Evolutionary conservation across 139 green algal species (phyloP), one percentile per base, ranked within the genome.

Genomic region (Chlamydomonas sp.): DNA sequence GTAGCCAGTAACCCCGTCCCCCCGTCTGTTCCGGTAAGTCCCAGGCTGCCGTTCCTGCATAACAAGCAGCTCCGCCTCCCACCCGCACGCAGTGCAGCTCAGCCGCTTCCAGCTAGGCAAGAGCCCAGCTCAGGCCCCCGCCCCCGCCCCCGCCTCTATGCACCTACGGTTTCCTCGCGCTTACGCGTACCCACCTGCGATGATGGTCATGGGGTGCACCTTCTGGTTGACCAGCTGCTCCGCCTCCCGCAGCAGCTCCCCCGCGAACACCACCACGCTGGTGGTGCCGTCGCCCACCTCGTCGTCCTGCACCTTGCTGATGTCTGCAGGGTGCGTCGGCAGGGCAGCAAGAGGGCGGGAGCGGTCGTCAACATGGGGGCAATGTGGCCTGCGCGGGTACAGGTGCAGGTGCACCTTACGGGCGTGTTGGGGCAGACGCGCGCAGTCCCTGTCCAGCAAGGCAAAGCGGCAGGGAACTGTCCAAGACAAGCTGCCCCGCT

Each of bases 261-360:
- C 98, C 14, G 98, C 97, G 83, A 99, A 92, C 64, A 99, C 98
- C 62, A 99, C 98, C 63, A 99, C 98, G 0, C 92, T 97, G 1
- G 98, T 99, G 18, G 98, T 99, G 78, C 98, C 98, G 92, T 99
- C 98, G 5, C 98, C 98, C 60, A 99, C 98, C 91, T 99, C 97
- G 84, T 99, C 98, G 84, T 99, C 98, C 91, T 99, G 98, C 57
- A 97, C 95, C 90, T 98, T 98, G 69, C 91, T 97, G 78, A 99
- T 99, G 91, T 99, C 97, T 96, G 95, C 89, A 94, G 66, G 64
- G 14, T 6, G 20, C 68, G 12, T 31, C 14, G 68, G 9, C 18
- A 74, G 68, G 68, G 68, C 4, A 17, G 4, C 12, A 74, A 15
- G 12, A 18, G 31, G 31, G 82, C 9, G 82, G 31, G 71, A 67